A percentile compares a stretch with the other conserved stretches of the same genome.
Conservation (phyloP, 2,329 filamentous ascomycete genomes). For the Penicillium sp. region DNA sequence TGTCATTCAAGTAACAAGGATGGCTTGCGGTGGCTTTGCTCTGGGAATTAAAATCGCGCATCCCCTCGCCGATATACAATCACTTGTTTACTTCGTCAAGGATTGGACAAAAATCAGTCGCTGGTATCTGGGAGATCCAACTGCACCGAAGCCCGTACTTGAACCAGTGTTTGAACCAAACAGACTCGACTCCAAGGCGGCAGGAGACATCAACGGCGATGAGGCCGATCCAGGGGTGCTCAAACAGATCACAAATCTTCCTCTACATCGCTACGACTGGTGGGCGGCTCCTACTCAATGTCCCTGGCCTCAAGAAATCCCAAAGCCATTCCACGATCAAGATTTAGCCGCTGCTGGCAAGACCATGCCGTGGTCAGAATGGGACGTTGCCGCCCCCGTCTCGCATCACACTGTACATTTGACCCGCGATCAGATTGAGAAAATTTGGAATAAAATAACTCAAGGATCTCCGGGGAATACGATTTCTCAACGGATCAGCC, state of each 20-base stretch:
- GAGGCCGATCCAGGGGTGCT: slow-evolving; percentile 28
- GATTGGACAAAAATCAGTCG: slow-evolving; percentile 18
- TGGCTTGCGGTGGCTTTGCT: slow-evolving; percentile 36
- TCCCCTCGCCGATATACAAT: slow-evolving; percentile 14
- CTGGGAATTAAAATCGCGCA: slow-evolving; percentile 26
- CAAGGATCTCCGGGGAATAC: slow-evolving; percentile 6
- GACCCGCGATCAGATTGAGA: slow-evolving; percentile 36
- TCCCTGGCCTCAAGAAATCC: slow-evolving; percentile 14
- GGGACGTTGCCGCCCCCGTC: slow-evolving; percentile 43
- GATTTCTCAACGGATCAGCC: slow-evolving; percentile 36
- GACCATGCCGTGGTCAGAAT: slow-evolving; percentile 47
- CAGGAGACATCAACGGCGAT: slow-evolving; percentile 30
- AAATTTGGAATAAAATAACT: slow-evolving; percentile 34
- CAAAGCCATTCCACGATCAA: slow-evolving; percentile 22
- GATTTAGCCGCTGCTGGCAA: slow-evolving; percentile 35
- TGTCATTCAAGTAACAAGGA: slow-evolving; percentile 14
- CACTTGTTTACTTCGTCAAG: slow-evolving; percentile 13
- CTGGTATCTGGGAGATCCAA: slow-evolving; percentile 8
- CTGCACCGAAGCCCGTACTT: not conserved
- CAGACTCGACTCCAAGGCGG: slow-evolving; percentile 40
- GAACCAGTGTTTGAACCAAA: slow-evolving; percentile 47
- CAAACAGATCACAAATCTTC: slow-evolving; percentile 36
- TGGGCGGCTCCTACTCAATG: slow-evolving; percentile 37
- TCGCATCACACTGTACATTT: slow-evolving; percentile 44
- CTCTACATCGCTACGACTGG: slow-evolving; percentile 55